These are phyloP conservation scores for Daldinia decipiens DNA, from an alignment of 495 filamentous ascomycete genomes.

Conservation along the genomic window DNA sequence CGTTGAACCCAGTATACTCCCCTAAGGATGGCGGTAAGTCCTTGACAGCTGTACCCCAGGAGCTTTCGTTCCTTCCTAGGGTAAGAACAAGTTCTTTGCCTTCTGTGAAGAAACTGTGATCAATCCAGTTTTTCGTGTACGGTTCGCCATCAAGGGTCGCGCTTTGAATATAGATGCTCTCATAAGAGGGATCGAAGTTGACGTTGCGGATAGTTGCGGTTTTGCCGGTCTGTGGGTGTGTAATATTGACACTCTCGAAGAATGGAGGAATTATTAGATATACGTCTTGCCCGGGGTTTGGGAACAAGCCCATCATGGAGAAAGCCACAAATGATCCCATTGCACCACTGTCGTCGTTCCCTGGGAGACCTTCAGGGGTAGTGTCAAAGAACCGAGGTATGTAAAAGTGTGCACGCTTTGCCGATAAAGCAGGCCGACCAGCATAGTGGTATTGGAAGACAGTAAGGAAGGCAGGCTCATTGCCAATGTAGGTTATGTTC, in stretches of 20 bases:
- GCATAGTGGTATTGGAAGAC: slow-evolving; percentile 79
- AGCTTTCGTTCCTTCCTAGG: slow-evolving; percentile 71
- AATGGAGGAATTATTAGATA: slow-evolving; percentile 76
- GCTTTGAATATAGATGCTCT: slow-evolving; percentile 73
- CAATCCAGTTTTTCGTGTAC: slow-evolving; percentile 77
- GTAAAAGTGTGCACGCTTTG: slow-evolving; percentile 69
- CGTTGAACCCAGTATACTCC: slow-evolving; percentile 50
- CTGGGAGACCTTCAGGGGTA: slow-evolving; percentile 69
- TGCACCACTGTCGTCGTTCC: slow-evolving; percentile 77
- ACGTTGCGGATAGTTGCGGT: slow-evolving; percentile 68
- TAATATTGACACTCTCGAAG: slow-evolving; percentile 72
- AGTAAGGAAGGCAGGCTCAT: slow-evolving; percentile 76
- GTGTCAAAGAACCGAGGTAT: slow-evolving; percentile 73
- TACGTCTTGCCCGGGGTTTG: slow-evolving; percentile 77
- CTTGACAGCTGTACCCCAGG: slow-evolving; percentile 70
- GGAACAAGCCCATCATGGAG: slow-evolving; percentile 78
- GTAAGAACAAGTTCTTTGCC: slow-evolving; percentile 75
- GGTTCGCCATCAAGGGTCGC: slow-evolving; percentile 72
- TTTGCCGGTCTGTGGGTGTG: slow-evolving; percentile 67
- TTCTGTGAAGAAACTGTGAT: slow-evolving; percentile 77
- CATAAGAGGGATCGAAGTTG: slow-evolving; percentile 72
- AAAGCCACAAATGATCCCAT: slow-evolving; percentile 78
- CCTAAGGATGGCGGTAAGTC: slow-evolving; percentile 71
- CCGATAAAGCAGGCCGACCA: slow-evolving; percentile 71
- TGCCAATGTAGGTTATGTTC: slow-evolving; percentile 75